Evolutionary conservation across 2,329 filamentous ascomycete species (phyloP), one percentile per base, ranked within the genome.

Genomic region (Cordyceps sp.): DNA sequence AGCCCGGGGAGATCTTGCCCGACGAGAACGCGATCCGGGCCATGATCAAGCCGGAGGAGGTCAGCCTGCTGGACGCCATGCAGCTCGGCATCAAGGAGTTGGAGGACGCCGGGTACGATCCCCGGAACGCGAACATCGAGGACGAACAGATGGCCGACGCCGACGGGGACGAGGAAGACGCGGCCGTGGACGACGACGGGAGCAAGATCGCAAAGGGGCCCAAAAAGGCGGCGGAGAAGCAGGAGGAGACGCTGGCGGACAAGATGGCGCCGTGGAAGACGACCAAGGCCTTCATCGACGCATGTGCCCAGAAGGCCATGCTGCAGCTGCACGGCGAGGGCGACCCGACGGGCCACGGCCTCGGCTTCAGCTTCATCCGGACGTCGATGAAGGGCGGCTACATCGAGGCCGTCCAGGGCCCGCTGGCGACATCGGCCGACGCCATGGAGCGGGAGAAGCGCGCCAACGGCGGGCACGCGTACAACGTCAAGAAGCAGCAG

Each of bases 321-420:
- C 69, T 98, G 29, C 80, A 86, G 43, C 68, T 98, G 10, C 86
- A 94, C 44, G 90, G 90, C 15, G 83, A 92, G 41, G 90, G 90
- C 34, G 90, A 98, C 49, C 90, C 90, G 4, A 93, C 88, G 1
- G 85, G 85, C 17, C 80, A 86, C 45, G 90, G 90, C 2, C 75
- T 94, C 37, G 90, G 83, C 3, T 93, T 96, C 61, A 94, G 83
- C 50, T 94, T 98, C 53, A 86, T 98, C 53, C 85, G 90, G 48
- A 94, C 86, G 0, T 93, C 84, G 1, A 98, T 98, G 90, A 98
- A 98, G 56, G 90, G 90, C 38, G 90, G 90, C 0, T 98, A 74
- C 37, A 69, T 94, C 54, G 83, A 86, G 48, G 79, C 85, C 15
- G 71, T 92, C 18, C 70, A 73, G 35, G 73, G 73, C 3, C 71